phyloP scores from a whole-genome alignment of 2,329 filamentous ascomycete species.

The Neoarthrinium moseri region DNA sequence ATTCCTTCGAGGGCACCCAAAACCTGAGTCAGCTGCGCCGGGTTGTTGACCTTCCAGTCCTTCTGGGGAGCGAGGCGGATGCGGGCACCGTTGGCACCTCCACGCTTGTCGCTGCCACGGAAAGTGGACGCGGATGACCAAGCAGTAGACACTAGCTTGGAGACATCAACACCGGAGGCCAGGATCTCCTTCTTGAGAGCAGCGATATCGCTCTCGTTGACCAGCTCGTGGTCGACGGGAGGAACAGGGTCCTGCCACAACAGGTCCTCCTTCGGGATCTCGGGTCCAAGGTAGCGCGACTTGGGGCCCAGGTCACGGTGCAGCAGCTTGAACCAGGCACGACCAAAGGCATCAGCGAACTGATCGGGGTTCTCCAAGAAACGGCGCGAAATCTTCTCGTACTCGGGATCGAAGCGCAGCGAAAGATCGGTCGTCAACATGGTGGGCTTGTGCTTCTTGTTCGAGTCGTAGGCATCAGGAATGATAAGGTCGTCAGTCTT shows the following conservation, averaged over 20 bases:
- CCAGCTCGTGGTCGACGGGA: slow-evolving; percentile 50
- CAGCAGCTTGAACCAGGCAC: slow-evolving; percentile 81
- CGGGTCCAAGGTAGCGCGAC: slow-evolving; percentile 70
- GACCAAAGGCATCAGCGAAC: slow-evolving; percentile 67
- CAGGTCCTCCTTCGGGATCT: slow-evolving; percentile 68
- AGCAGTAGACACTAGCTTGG: slow-evolving; percentile 63
- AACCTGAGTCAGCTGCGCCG: slow-evolving; percentile 60
- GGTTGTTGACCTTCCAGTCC: slow-evolving; percentile 75
- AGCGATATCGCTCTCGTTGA: slow-evolving; percentile 63
- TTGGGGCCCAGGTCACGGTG: slow-evolving; percentile 78
- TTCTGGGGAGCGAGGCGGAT: slow-evolving; percentile 73
- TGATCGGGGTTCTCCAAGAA: slow-evolving; percentile 69
- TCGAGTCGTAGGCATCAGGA: slow-evolving; percentile 67
- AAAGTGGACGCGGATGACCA: slow-evolving; percentile 72
- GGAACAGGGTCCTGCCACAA: slow-evolving; percentile 76
- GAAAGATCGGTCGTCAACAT: slow-evolving; percentile 78
- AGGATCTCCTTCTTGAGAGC: slow-evolving; percentile 69
- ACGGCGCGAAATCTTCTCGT: slow-evolving; percentile 72
- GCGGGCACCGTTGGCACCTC: slow-evolving; percentile 77
- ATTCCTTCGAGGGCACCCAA: slow-evolving; percentile 61
- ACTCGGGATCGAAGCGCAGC: slow-evolving; percentile 68
- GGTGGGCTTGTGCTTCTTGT: slow-evolving; percentile 70
- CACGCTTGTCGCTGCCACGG: slow-evolving; percentile 77
- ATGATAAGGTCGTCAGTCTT: slow-evolving; percentile 66
- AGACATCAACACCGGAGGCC: slow-evolving; percentile 55